Evolutionary conservation across 768 basidiomycete species (phyloP).

Genomic region (Calocybe cyanea): DNA sequence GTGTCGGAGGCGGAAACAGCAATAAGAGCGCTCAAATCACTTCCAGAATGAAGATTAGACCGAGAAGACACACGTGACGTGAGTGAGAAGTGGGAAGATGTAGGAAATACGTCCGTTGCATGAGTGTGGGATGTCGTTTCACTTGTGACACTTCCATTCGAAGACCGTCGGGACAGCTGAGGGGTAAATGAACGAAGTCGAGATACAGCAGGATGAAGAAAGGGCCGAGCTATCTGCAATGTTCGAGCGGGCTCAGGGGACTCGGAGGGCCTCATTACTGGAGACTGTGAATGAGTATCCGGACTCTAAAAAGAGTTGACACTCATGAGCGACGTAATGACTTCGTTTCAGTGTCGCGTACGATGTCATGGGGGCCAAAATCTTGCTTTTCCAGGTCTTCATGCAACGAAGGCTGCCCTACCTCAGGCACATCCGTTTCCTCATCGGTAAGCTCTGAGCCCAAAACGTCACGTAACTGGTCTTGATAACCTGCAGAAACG

Average conservation of each 20-base stretch:
- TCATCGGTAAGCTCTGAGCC: constrained; percentile 58
- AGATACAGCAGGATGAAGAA: constrained; percentile 72
- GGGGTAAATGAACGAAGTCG: constrained; percentile 72
- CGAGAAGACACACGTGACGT: constrained; percentile 66
- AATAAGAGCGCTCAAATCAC: constrained; percentile 18
- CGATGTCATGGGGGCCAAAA: no score
- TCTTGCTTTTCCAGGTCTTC: constrained; percentile 23
- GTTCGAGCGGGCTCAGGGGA: constrained; percentile 32
- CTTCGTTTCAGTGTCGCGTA: no score
- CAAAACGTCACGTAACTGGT: constrained; percentile 69
- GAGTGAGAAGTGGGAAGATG: constrained; percentile 64
- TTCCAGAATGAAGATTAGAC: constrained; percentile 39
- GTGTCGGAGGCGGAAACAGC: constrained; percentile 16
- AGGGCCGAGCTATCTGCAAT: constrained; percentile 47
- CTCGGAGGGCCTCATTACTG: constrained; percentile 33
- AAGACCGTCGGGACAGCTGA: constrained; percentile 38
- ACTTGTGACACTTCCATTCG: constrained; percentile 38
- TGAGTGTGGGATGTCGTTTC: constrained; percentile 41
- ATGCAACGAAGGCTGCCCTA: constrained; percentile 41
- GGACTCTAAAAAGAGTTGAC: constrained; percentile 24
- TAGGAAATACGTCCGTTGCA: constrained; percentile 42
- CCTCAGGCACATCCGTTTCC: constrained; percentile 37
- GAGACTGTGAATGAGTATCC: constrained; percentile 31
- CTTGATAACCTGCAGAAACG: constrained; percentile 51
- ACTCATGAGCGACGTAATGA: no score